Conservation (phyloP, 176 grass and related monocot genomes). For the Calamus simplicifolius region DNA sequence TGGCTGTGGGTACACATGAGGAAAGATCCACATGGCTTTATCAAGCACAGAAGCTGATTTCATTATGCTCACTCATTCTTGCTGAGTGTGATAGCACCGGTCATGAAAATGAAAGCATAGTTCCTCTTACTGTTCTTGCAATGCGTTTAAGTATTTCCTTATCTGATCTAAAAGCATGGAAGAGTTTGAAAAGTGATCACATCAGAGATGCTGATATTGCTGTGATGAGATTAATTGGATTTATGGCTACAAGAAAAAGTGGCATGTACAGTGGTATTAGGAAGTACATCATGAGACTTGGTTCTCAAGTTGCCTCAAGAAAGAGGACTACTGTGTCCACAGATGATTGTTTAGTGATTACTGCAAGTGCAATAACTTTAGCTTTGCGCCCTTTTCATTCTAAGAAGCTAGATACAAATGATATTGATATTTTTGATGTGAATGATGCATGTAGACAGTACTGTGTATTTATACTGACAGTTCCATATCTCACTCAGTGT, state of each 20-base stretch:
- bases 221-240: conserved; percentile 62
- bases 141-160: conserved; percentile 77
- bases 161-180: conserved; percentile 86
- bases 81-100: conserved; percentile 49
- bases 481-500: conserved; percentile 67
- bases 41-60: conserved; percentile 72
- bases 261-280: conserved; percentile 64
- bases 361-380: conserved; percentile 72
- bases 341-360: conserved; percentile 68
- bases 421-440: conserved; percentile 25
- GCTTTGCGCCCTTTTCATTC: conserved; percentile 75
- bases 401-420: conserved; percentile 25
- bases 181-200: conserved; percentile 39
- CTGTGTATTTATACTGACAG: conserved; percentile 61
- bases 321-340: conserved; percentile 35
- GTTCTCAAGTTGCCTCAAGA: conserved; percentile 26
- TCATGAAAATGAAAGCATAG: conserved; percentile 32
- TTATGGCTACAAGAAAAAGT: conserved; percentile 44
- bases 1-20: conserved; percentile 47
- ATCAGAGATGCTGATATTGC: conserved; percentile 36
- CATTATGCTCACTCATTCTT: conserved; percentile 76
- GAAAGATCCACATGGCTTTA: conserved; percentile 87
- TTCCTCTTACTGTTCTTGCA: conserved; percentile 48
- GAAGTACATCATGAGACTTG: conserved; percentile 47
- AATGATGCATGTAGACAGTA: conserved; percentile 48